Base-by-base conservation (phyloP, 805 yeast genomes). In the Grigorovia humatica region DNA sequence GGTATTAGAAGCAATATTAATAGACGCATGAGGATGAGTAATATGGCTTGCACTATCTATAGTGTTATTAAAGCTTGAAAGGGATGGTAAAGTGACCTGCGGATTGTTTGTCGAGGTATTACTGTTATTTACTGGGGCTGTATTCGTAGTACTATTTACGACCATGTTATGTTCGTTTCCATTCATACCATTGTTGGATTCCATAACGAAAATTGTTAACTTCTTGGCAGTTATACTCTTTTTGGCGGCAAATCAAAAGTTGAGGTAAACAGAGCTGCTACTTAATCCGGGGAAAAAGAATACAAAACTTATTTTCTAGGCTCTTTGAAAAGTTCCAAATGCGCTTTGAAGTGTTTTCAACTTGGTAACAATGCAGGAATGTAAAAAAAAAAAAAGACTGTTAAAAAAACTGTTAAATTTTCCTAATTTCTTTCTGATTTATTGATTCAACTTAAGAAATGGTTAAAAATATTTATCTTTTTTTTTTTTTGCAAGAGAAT, bases 11-110 rank as follows among this genome's bases (percentile, higher is more conserved):
- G 19, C 29, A 48, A 60, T 42, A 48, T 64, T 43, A 44, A 62
- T 32, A 50, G 63, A 38, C 48, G 55, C 43, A 51, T 59, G 43
- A 51, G 61, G 41, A 47, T 54, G 51, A 56, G 55, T 51, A 51
- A 59, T 23, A 50, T 62, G 27, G 27, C 6, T 23, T 23, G 27
- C 48, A 61, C 54, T 50, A 32, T 8, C 38, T 32, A 32, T 32
- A 18, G 19, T 47, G 27, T 35, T 38, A 47, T 47, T 49, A 9
- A 49, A 38, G 40, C 35, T 46, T 15, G 53, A 45, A 43, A 51
- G 41, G 15, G 53, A 51, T n/a, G 53, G 53, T 32, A 51, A 38
- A 15, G 50, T 51, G 23, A 51, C 44, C 17, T 38, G n/a, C n/a
- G n/a, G 42, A 15, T 38, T 38, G 17, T 15, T 38, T 38, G 42